These are phyloP conservation scores for Morella rubra DNA, from an alignment of 306 rosid species.

Conservation along the genomic window DNA sequence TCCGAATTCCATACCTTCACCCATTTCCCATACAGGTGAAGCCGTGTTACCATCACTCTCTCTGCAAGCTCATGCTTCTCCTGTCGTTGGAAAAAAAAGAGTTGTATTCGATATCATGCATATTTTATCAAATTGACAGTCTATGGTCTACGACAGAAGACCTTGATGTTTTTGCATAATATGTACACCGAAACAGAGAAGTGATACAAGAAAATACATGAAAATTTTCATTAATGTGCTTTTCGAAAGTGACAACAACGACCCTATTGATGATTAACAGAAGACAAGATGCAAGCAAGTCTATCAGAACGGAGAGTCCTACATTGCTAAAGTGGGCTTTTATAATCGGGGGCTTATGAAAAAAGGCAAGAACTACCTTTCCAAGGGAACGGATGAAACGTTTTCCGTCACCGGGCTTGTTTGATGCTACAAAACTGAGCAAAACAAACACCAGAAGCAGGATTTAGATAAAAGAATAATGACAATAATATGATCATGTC, in stretches of 20 bases:
- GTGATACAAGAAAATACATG: no score
- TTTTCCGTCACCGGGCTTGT: conserved; percentile 83
- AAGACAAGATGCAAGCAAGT: no score
- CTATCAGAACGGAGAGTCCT: no score
- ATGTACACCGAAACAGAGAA: no score
- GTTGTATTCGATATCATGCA: background rate
- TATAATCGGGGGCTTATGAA: no score
- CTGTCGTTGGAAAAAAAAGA: conserved; percentile 34
- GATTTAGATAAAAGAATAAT: conserved; percentile 8
- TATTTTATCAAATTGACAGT: background rate
- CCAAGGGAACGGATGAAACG: conserved; percentile 70
- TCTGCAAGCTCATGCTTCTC: conserved; percentile 92
- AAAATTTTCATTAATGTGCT: no score
- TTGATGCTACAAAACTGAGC: conserved; percentile 67
- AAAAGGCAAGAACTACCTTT: conserved; percentile 50
- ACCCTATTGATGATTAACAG: no score
- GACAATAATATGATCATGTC: background rate
- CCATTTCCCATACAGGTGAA: conserved; percentile 93
- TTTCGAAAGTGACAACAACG: no score
- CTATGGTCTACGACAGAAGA: background rate
- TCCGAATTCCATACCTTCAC: conserved; percentile 56
- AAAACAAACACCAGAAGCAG: conserved; percentile 20
- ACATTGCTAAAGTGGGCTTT: no score
- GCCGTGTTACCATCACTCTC: conserved; percentile 95
- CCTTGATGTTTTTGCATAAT: background rate